These are phyloP conservation scores for Aspergillus tanneri DNA, from an alignment of 2,329 filamentous ascomycete species.

Conservation along the genomic window DNA sequence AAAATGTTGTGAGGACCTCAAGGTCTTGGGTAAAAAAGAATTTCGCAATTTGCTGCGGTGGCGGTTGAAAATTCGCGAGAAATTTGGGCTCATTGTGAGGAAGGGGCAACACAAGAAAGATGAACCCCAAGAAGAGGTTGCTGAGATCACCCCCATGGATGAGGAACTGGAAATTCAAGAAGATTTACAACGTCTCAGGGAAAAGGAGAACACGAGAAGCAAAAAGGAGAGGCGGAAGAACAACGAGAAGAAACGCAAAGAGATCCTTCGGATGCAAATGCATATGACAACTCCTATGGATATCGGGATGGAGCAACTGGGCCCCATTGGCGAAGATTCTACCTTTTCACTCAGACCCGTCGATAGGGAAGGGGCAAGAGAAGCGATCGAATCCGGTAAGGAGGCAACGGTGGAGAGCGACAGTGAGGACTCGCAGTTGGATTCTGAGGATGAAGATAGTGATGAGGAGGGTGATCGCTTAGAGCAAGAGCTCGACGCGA, in stretches of 20 bases:
- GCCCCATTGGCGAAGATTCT: constrained; percentile 72
- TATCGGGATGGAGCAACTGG: constrained; percentile 85
- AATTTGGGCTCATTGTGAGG: constrained; percentile 82
- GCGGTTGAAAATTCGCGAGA: constrained; percentile 84
- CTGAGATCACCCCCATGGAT: constrained; percentile 84
- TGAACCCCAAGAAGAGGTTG: constrained; percentile 66
- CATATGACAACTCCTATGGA: constrained; percentile 96
- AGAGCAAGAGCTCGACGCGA: constrained; percentile 77
- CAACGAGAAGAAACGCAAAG: constrained; percentile 91
- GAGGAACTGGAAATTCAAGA: constrained; percentile 89
- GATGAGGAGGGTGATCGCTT: constrained; percentile 80
- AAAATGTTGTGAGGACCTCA: constrained; percentile 76
- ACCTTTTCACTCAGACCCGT: constrained; percentile 85
- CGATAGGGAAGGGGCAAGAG: constrained; percentile 70
- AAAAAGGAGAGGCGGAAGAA: constrained; percentile 82
- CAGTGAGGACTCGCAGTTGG: constrained; percentile 58
- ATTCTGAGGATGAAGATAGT: constrained; percentile 59
- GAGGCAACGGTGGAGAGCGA: constrained; percentile 67
- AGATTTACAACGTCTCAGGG: constrained; percentile 77
- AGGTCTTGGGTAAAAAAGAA: constrained; percentile 88
- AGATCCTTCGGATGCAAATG: constrained; percentile 94
- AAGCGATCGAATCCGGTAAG: constrained; percentile 70
- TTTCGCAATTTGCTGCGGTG: constrained; percentile 88
- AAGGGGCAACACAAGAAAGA: constrained; percentile 55
- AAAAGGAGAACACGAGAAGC: constrained; percentile 71